Percentiles rank a stretch among this genome's conserved stretches.
These are phyloP conservation scores for Phaffomyces antillensis DNA, from an alignment of 805 yeast genomes.

Conservation along the genomic window DNA sequence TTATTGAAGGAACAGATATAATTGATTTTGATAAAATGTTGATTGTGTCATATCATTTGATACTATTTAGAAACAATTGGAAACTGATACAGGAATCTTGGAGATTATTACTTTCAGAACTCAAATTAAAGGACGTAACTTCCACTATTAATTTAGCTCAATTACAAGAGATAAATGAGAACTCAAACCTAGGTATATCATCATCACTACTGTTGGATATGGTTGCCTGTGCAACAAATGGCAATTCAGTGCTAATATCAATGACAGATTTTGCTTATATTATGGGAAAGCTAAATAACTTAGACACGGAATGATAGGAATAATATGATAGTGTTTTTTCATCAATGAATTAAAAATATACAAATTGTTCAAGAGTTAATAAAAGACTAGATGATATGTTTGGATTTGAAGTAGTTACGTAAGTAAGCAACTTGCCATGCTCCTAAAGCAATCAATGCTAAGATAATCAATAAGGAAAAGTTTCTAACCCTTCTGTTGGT, in stretches of 20 bases:
- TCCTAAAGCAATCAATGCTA: slow-evolving; percentile 71
- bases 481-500: slow-evolving; percentile 89
- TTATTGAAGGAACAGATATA: slow-evolving; percentile 34
- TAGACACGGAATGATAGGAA: not conserved
- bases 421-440: slow-evolving; percentile 90
- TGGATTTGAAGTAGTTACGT: slow-evolving; percentile 85
- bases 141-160: slow-evolving; percentile 31
- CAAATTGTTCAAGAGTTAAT: not conserved
- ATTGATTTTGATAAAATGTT: slow-evolving; percentile 43
- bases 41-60: slow-evolving; percentile 32
- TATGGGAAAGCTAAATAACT: slow-evolving; percentile 39
- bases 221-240: slow-evolving; percentile 37
- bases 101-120: slow-evolving; percentile 27
- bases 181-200: slow-evolving; percentile 27
- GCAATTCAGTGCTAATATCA: slow-evolving; percentile 28
- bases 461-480: slow-evolving; percentile 66
- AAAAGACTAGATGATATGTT: slow-evolving; percentile 48
- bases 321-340: too few species aligned
- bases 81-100: slow-evolving; percentile 33
- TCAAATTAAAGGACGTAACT: slow-evolving; percentile 13
- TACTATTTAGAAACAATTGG: slow-evolving; percentile 33
- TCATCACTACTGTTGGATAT: slow-evolving; percentile 34
- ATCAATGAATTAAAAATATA: not conserved
- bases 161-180: slow-evolving; percentile 26
- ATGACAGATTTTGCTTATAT: slow-evolving; percentile 42